Evolutionary conservation across 768 basidiomycete genomes (phyloP).

Genomic region (Pisolithus sp.): DNA sequence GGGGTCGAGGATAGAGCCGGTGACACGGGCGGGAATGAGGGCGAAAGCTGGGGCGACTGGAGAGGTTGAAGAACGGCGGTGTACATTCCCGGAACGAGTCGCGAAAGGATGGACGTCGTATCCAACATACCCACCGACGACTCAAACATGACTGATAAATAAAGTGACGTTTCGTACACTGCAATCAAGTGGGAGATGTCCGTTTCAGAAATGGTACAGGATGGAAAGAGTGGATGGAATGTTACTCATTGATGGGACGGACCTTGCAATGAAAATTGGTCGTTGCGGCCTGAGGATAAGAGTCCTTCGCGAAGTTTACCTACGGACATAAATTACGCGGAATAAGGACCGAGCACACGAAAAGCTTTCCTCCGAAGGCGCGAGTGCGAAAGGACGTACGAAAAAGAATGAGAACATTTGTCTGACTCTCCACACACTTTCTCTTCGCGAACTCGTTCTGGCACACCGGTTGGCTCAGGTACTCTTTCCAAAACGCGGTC

Average conservation of each 20-base stretch:
- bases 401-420: slow-evolving; percentile 68
- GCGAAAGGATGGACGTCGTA: slow-evolving; percentile 53
- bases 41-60: no score
- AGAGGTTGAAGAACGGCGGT: slow-evolving; percentile 3
- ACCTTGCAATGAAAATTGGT: slow-evolving; percentile 68
- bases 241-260: slow-evolving; percentile 5
- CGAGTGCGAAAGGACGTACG: slow-evolving; percentile 37
- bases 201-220: background rate
- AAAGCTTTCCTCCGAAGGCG: background rate
- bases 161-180: slow-evolving; percentile 75
- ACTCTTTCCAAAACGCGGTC: slow-evolving; percentile 38
- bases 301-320: slow-evolving; percentile 77
- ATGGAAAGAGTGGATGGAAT: background rate
- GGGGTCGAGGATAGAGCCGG: no score
- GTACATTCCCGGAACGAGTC: slow-evolving; percentile 49
- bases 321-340: slow-evolving; percentile 17
- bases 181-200: background rate
- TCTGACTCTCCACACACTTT: slow-evolving; percentile 46
- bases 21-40: no score
- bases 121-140: slow-evolving; percentile 40
- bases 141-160: slow-evolving; percentile 56
- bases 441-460: slow-evolving; percentile 20
- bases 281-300: slow-evolving; percentile 50
- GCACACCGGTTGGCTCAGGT: slow-evolving; percentile 19
- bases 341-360: background rate